Conservation (phyloP, 2,329 filamentous ascomycete genomes). For the Alternaria solani region DNA sequence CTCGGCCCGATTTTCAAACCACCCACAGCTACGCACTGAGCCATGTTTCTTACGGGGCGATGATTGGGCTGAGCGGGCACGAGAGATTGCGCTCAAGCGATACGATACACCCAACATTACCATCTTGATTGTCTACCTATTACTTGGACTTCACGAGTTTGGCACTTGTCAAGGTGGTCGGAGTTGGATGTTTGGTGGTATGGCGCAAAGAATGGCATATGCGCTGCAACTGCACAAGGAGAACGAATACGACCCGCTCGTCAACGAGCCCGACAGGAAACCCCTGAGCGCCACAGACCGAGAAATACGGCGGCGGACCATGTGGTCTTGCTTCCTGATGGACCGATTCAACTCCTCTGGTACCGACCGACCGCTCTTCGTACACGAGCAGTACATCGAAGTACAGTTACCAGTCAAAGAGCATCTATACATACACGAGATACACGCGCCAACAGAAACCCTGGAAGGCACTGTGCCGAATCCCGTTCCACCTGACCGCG, state of each 20-base stretch:
- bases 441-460: slow-evolving; percentile 85
- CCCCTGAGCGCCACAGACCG: slow-evolving; percentile 89
- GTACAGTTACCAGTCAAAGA: slow-evolving; percentile 93
- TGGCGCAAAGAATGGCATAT: slow-evolving; percentile 96
- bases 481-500: slow-evolving; percentile 68
- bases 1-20: slow-evolving; percentile 91
- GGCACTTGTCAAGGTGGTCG: slow-evolving; percentile 95
- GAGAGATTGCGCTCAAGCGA: slow-evolving; percentile 83
- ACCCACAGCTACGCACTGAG: slow-evolving; percentile 78
- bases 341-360: slow-evolving; percentile 97
- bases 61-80: slow-evolving; percentile 86
- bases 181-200: slow-evolving; percentile 94
- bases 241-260: slow-evolving; percentile 79
- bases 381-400: slow-evolving; percentile 86
- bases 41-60: slow-evolving; percentile 89
- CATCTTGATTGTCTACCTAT: slow-evolving; percentile 86
- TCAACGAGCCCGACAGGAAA: slow-evolving; percentile 65
- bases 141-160: slow-evolving; percentile 92
- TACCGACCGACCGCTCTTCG: slow-evolving; percentile 88
- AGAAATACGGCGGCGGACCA: slow-evolving; percentile 89
- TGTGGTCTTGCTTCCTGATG: slow-evolving; percentile 99
- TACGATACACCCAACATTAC: slow-evolving; percentile 98
- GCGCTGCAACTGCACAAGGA: slow-evolving; percentile 93
- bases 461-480: slow-evolving; percentile 75
- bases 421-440: slow-evolving; percentile 87